phyloP scores from a whole-genome alignment of 768 basidiomycete species.

The Lactarius sanguifluus region DNA sequence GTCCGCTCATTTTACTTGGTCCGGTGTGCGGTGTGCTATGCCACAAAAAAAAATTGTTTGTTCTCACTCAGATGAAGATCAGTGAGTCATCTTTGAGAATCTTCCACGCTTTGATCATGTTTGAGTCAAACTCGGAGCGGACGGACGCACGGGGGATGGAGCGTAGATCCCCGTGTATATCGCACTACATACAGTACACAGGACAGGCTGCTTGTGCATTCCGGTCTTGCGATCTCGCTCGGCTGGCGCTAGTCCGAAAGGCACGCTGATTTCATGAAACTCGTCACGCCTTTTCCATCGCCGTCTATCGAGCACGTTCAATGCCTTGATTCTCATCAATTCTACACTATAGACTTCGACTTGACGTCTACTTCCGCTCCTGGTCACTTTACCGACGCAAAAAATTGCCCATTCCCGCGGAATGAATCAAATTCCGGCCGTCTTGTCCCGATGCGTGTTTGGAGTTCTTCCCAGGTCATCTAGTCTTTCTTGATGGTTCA shows the following conservation, averaged over 20 bases:
- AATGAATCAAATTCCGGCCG: slow-evolving; percentile 27
- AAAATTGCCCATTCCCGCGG: slow-evolving; percentile 27
- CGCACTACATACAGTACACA: slow-evolving; percentile 17
- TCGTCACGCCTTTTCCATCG: slow-evolving; percentile 19
- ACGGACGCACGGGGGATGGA: slow-evolving; percentile 22
- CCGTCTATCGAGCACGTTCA: slow-evolving; percentile 21
- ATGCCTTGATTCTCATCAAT: slow-evolving; percentile 24
- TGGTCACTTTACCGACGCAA: slow-evolving; percentile 25
- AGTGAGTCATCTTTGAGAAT: slow-evolving; percentile 14
- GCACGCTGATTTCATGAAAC: slow-evolving; percentile 31
- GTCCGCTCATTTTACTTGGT: slow-evolving; percentile 1
- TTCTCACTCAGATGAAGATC: slow-evolving; percentile 12
- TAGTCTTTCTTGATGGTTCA: slow-evolving; percentile 24
- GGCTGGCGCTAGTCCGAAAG: slow-evolving; percentile 24
- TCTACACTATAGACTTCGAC: slow-evolving; percentile 9
- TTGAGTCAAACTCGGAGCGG: slow-evolving; percentile 26
- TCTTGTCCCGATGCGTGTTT: slow-evolving; percentile 16
- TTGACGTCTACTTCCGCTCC: slow-evolving; percentile 28
- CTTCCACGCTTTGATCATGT: slow-evolving; percentile 23
- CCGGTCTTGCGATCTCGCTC: slow-evolving; percentile 25
- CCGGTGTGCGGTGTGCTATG: slow-evolving; percentile 6
- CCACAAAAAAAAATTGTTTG: slow-evolving; percentile 9
- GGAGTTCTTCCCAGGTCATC: slow-evolving; percentile 23
- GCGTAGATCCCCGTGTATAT: slow-evolving; percentile 26
- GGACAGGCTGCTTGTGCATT: slow-evolving; percentile 17